Conservation (phyloP, 2,329 filamentous ascomycete genomes). For the Neopestalotiopsis sp. region DNA sequence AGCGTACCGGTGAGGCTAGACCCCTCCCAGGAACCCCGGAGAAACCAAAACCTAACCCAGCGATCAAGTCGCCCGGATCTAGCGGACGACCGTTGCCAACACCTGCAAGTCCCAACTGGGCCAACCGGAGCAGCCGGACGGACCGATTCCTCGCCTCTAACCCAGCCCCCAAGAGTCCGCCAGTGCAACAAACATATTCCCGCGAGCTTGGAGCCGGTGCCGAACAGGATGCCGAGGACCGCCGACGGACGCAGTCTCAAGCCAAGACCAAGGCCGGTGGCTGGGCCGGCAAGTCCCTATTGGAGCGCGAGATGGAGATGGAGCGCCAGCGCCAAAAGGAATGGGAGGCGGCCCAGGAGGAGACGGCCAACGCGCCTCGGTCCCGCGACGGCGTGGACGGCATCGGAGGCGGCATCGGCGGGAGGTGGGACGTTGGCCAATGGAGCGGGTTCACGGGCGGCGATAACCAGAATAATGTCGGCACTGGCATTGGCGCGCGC, state of each 20-base stretch:
- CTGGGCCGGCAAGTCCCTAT: constrained; percentile 70
- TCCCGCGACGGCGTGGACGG: constrained; percentile 62
- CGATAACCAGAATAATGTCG: constrained; percentile 73
- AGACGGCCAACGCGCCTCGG: constrained; percentile 60
- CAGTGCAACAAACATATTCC: constrained; percentile 55
- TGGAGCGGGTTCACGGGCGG: constrained; percentile 78
- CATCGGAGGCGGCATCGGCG: constrained; percentile 68
- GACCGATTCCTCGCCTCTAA: constrained; percentile 63
- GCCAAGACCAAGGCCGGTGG: constrained; percentile 65
- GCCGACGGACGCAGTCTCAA: constrained; percentile 62
- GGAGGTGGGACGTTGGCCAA: constrained; percentile 78
- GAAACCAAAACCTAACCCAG: constrained; percentile 25
- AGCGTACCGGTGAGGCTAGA: constrained; percentile 49
- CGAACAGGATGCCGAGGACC: constrained; percentile 68
- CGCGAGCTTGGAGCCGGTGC: constrained; percentile 60
- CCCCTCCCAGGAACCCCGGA: constrained; percentile 56
- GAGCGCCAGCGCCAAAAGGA: constrained; percentile 78
- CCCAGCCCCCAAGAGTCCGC: constrained; percentile 48
- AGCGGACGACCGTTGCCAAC: constrained; percentile 31
- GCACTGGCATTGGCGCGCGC: constrained; percentile 70
- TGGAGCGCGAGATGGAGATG: constrained; percentile 82
- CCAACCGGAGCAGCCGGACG: constrained; percentile 36
- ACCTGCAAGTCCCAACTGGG: constrained; percentile 43
- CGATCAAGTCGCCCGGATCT: constrained; percentile 25
- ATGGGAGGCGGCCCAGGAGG: constrained; percentile 78